A percentile compares a stretch with the other conserved stretches of the same genome.
Evolutionary conservation across 495 filamentous ascomycete species (phyloP).

Genomic region (Chaetomium fimeti): DNA sequence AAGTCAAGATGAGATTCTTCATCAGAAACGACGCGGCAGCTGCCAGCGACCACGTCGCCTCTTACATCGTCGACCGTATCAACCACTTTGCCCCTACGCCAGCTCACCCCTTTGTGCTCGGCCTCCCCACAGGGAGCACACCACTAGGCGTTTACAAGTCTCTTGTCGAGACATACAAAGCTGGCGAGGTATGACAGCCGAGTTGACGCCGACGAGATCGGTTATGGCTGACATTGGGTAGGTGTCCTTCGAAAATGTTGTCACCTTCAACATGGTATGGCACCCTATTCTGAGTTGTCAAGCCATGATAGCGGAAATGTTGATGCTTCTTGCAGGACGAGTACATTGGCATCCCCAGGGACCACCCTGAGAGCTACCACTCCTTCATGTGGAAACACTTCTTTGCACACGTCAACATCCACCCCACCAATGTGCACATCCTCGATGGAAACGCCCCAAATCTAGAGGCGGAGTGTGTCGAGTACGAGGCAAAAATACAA

Average conservation of each 20-base stretch:
- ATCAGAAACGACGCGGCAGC: slow-evolving; percentile 66
- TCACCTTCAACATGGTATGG: slow-evolving; percentile 88
- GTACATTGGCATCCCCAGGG: slow-evolving; percentile 77
- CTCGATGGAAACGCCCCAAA: slow-evolving; percentile 79
- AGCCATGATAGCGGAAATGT: background rate
- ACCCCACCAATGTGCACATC: slow-evolving; percentile 77
- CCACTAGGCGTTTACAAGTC: slow-evolving; percentile 75
- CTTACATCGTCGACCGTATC: slow-evolving; percentile 81
- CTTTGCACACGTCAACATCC: slow-evolving; percentile 83
- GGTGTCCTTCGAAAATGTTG: slow-evolving; percentile 82
- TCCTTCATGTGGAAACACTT: slow-evolving; percentile 90
- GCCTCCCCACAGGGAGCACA: slow-evolving; percentile 78
- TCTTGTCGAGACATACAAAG: slow-evolving; percentile 71
- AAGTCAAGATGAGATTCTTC: slow-evolving; percentile 70
- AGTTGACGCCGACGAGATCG: background rate
- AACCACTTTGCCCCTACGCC: slow-evolving; percentile 68
- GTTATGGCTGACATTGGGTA: slow-evolving; percentile 12
- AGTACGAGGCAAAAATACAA: slow-evolving; percentile 77
- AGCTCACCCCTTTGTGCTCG: slow-evolving; percentile 73
- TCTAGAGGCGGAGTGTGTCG: slow-evolving; percentile 71
- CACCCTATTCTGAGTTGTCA: background rate
- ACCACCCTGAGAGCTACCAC: slow-evolving; percentile 82
- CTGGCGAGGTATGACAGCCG: slow-evolving; percentile 52
- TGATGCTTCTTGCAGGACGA: slow-evolving; percentile 60
- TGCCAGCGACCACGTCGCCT: slow-evolving; percentile 72